Conservation (phyloP, 2,329 filamentous ascomycete species). For the Beauveria sp. region DNA sequence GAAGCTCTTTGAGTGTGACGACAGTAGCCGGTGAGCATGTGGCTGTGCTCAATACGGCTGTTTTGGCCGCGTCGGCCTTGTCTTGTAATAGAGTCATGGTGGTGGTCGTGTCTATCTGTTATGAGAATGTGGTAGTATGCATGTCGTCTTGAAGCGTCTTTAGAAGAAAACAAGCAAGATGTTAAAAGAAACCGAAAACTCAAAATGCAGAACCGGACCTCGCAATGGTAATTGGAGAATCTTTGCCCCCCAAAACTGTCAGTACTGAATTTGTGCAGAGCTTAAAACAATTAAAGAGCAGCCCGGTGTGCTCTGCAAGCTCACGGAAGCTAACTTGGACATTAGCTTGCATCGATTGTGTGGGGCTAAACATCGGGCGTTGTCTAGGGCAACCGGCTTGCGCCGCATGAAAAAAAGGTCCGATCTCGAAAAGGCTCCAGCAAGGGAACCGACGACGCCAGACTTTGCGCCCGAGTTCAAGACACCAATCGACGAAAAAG, state of each 20-base stretch:
- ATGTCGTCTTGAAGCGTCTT: slow-evolving; percentile 23
- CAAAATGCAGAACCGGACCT: not conserved
- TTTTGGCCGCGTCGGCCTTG: slow-evolving; percentile 44
- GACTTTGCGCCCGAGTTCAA: not conserved
- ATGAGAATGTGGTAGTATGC: slow-evolving; percentile 20
- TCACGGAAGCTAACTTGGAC: not conserved
- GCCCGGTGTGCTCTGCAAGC: not conserved
- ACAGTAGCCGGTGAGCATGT: slow-evolving; percentile 46
- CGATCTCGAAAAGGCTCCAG: not conserved
- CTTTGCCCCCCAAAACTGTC: not conserved
- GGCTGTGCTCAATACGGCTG: slow-evolving; percentile 42
- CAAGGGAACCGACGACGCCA: not conserved
- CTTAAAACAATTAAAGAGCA: slow-evolving; percentile 4
- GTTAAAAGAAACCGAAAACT: not conserved
- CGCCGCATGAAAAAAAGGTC: not conserved
- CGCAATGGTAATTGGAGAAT: not conserved
- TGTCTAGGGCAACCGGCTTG: slow-evolving; percentile 29
- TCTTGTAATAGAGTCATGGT: slow-evolving; percentile 37
- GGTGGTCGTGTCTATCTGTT: slow-evolving; percentile 17
- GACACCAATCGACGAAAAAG: not conserved
- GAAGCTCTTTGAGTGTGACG: slow-evolving; percentile 39
- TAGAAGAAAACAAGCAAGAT: not conserved
- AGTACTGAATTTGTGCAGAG: not conserved
- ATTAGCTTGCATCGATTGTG: not conserved
- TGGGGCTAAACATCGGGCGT: slow-evolving; percentile 28